A percentile compares a stretch with the other conserved stretches of the same genome.
Conservation (phyloP, 305 asterid genomes). For the Fraxinus greggii region DNA sequence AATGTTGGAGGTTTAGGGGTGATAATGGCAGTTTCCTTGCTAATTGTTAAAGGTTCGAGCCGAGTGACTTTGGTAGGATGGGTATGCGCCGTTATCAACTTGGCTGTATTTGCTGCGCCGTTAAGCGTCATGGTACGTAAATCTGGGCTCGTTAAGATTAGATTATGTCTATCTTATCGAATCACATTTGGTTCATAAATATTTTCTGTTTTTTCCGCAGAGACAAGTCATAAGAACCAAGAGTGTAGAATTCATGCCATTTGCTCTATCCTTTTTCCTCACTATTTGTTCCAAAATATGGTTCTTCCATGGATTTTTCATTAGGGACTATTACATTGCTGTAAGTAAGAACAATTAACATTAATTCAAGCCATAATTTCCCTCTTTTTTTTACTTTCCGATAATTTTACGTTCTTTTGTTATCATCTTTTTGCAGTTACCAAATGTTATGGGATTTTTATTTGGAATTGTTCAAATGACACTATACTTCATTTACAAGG, state of each 20-base stretch:
- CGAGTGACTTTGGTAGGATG: constrained; percentile 63
- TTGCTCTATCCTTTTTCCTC: constrained; percentile 58
- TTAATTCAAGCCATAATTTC: not conserved
- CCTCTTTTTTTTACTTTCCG: not conserved
- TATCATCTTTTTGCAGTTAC: constrained; percentile 36
- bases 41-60: constrained; percentile 33
- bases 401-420: too few species aligned
- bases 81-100: constrained; percentile 54
- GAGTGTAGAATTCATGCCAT: constrained; percentile 74
- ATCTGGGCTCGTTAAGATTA: not conserved
- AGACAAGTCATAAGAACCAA: constrained; percentile 53
- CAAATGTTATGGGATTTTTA: constrained; percentile 58
- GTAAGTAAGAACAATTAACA: constrained; percentile 34
- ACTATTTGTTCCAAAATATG: constrained; percentile 60
- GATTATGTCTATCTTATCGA: not conserved
- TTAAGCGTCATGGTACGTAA: constrained; percentile 61
- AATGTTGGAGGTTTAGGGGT: constrained; percentile 46
- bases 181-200: not conserved
- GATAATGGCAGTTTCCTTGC: constrained; percentile 35
- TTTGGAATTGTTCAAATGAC: constrained; percentile 61
- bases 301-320: constrained; percentile 69
- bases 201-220: constrained; percentile 30
- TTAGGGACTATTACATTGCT: constrained; percentile 60
- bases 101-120: constrained; percentile 72
- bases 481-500: constrained; percentile 53